A percentile compares a stretch with the other conserved stretches of the same genome.
Conservation (phyloP, 768 basidiomycete species). For the Podaxis sp. region DNA sequence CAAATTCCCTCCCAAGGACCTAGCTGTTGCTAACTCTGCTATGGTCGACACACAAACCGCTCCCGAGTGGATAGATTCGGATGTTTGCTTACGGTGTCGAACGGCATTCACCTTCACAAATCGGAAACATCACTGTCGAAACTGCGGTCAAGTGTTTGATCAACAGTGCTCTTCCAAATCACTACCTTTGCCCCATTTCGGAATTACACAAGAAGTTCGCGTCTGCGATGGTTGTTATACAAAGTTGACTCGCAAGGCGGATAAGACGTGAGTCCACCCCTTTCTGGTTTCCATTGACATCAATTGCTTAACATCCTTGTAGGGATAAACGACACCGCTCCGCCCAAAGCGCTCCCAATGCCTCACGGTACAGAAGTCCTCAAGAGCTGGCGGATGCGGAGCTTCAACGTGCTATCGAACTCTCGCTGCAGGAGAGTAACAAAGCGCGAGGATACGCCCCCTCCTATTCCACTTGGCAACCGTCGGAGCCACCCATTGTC, state of each 20-base stretch:
- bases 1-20: slow-evolving; percentile 81
- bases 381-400: slow-evolving; percentile 80
- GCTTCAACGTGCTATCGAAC: slow-evolving; percentile 88
- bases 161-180: slow-evolving; percentile 87
- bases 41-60: slow-evolving; percentile 92
- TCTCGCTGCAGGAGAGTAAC: slow-evolving; percentile 80
- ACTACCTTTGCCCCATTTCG: slow-evolving; percentile 87
- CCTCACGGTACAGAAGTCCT: slow-evolving; percentile 49
- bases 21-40: slow-evolving; percentile 64
- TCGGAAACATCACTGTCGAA: slow-evolving; percentile 96
- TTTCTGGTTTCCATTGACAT: background rate
- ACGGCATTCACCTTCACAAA: slow-evolving; percentile 93
- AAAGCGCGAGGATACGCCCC: slow-evolving; percentile 69
- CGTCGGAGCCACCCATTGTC: slow-evolving; percentile 72
- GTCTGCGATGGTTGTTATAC: slow-evolving; percentile 89
- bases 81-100: slow-evolving; percentile 91
- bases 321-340: slow-evolving; percentile 54
- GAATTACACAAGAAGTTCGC: slow-evolving; percentile 88
- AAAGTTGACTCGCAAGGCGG: slow-evolving; percentile 70
- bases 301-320: slow-evolving; percentile 13
- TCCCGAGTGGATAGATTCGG: slow-evolving; percentile 97
- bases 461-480: slow-evolving; percentile 60
- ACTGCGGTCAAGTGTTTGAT: slow-evolving; percentile 97
- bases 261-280: slow-evolving; percentile 33
- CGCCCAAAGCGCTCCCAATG: slow-evolving; percentile 51